These are phyloP conservation scores for Durotheca rogersii DNA, from an alignment of 495 filamentous ascomycete genomes.

Conservation along the genomic window DNA sequence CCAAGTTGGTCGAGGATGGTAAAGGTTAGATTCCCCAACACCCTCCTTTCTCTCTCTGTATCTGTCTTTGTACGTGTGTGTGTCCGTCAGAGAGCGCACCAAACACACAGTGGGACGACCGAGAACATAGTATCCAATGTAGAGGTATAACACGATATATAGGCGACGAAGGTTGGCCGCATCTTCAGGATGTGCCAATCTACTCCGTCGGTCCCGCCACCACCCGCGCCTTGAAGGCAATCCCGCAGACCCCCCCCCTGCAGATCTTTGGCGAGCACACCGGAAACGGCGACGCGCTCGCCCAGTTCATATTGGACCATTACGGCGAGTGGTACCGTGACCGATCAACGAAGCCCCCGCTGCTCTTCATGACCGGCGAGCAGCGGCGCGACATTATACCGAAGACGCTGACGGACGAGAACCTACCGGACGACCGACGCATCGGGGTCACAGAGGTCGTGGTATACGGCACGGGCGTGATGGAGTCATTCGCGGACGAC, in stretches of 20 bases:
- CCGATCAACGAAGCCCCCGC: conserved; percentile 52
- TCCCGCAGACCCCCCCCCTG: conserved; percentile 50
- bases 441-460: conserved; percentile 74
- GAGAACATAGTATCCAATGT: too few species aligned
- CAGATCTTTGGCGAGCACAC: conserved; percentile 71
- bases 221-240: conserved; percentile 63
- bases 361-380: conserved; percentile 87
- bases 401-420: conserved; percentile 61
- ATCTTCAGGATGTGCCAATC: conserved; percentile 58
- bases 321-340: conserved; percentile 52
- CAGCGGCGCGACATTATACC: conserved; percentile 87
- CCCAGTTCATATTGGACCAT: conserved; percentile 72
- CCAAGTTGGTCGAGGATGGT: conserved; percentile 58
- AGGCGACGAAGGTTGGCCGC: conserved; percentile 42
- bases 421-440: conserved; percentile 41
- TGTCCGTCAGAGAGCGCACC: too few species aligned
- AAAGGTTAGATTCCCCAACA: too few species aligned
- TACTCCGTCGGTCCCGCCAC: conserved; percentile 96
- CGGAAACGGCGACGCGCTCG: conserved; percentile 79
- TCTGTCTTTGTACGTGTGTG: too few species aligned
- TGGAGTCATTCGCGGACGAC: conserved; percentile 66
- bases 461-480: conserved; percentile 82
- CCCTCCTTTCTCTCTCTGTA: too few species aligned
- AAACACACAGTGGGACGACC: too few species aligned
- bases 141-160: too few species aligned